phyloP scores from a whole-genome alignment of 2,329 filamentous ascomycete species.

The Alternaria solani region DNA sequence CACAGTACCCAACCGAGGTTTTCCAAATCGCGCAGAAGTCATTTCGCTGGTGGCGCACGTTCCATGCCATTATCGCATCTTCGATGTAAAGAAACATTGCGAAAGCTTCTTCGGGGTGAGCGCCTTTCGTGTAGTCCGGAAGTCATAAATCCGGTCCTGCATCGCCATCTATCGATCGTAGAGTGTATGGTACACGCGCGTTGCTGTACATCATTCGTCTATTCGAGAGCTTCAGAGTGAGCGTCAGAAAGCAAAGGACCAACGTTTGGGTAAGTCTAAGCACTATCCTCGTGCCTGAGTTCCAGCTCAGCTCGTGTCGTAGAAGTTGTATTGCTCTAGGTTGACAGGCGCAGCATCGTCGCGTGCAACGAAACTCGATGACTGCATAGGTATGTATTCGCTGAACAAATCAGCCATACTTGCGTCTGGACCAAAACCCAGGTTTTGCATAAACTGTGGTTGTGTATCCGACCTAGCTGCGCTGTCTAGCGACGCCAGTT shows the following conservation, averaged over 20 bases:
- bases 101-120: background rate
- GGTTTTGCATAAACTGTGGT: slow-evolving; percentile 71
- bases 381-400: slow-evolving; percentile 51
- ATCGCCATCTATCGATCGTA: background rate
- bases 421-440: slow-evolving; percentile 70
- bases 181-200: background rate
- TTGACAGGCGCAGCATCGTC: slow-evolving; percentile 24
- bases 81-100: background rate
- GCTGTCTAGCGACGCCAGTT: slow-evolving; percentile 65
- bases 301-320: slow-evolving; percentile 29
- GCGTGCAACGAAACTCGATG: slow-evolving; percentile 42
- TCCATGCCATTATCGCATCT: background rate
- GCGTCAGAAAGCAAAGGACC: background rate
- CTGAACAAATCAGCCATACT: slow-evolving; percentile 65
- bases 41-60: background rate
- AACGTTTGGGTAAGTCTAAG: background rate
- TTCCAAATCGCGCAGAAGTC: background rate
- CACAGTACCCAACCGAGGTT: background rate
- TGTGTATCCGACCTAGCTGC: slow-evolving; percentile 63
- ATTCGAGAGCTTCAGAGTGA: background rate
- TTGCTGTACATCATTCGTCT: background rate
- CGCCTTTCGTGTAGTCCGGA: background rate
- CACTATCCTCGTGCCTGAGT: background rate
- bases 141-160: background rate
- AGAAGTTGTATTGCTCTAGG: slow-evolving; percentile 40